phyloP scores from a whole-genome alignment of 78 protist species.

The Abeoforma whisleri region DNA sequence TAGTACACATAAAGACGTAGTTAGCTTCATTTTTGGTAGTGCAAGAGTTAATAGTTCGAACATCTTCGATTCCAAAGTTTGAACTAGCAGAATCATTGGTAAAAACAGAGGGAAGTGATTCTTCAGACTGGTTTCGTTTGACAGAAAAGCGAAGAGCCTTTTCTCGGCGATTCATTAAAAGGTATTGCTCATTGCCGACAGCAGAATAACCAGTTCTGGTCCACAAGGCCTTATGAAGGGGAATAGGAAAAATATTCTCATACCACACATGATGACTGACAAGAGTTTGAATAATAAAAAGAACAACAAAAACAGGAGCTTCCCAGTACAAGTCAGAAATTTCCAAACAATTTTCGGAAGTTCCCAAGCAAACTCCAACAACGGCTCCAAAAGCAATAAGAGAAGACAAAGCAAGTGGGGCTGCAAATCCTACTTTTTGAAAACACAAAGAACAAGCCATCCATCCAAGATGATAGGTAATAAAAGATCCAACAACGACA shows the following conservation, averaged over 20 bases:
- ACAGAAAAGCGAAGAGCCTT: not conserved
- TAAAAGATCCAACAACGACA: no score
- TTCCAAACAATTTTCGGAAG: no score
- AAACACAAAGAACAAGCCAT: not conserved
- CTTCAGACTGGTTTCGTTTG: no score
- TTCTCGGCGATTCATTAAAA: conserved; percentile 2
- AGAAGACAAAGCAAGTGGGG: not conserved
- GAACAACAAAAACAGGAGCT: not conserved
- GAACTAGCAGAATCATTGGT: no score
- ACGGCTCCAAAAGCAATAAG: not conserved
- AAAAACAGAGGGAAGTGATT: no score
- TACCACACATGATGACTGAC: not conserved
- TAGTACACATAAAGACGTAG: conserved; percentile 6
- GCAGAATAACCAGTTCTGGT: not conserved
- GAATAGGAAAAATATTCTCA: not conserved
- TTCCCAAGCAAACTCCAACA: no score
- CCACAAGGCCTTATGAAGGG: not conserved
- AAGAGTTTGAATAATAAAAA: not conserved
- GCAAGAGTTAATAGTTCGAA: no score
- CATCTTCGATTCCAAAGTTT: no score
- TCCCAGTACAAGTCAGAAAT: conserved; percentile 1
- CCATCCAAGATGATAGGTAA: no score
- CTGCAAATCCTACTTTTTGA: not conserved
- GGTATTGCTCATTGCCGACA: not conserved
- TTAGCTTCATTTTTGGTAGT: no score